phyloP scores from a whole-genome alignment of 2,329 filamentous ascomycete genomes.

The Penicillium italicum region DNA sequence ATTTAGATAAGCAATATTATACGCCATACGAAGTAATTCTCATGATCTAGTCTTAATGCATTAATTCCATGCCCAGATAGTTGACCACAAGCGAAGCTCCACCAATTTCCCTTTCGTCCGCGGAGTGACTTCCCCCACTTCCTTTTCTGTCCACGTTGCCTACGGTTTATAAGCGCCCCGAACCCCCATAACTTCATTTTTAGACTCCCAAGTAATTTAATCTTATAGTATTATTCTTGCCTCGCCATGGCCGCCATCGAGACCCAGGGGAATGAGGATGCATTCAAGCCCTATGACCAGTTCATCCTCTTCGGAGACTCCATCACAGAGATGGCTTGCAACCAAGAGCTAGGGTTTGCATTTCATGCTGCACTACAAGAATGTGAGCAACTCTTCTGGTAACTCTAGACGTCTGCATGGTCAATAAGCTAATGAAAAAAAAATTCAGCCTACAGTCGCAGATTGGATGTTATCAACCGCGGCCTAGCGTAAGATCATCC shows the following conservation, averaged over 20 bases:
- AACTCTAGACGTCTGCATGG: not conserved
- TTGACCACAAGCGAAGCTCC: not conserved
- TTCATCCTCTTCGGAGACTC: slow-evolving; percentile 87
- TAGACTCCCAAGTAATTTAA: not conserved
- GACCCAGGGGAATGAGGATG: not conserved
- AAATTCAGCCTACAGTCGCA: slow-evolving; percentile 67
- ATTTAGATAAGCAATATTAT: too few relatives aligned
- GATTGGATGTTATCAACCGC: slow-evolving; percentile 81
- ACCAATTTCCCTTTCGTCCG: slow-evolving; percentile 16
- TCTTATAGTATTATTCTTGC: not conserved
- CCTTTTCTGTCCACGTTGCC: not conserved
- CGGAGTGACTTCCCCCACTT: slow-evolving; percentile 8
- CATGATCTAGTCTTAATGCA: too few relatives aligned
- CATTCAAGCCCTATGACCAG: slow-evolving; percentile 58
- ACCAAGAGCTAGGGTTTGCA: slow-evolving; percentile 64
- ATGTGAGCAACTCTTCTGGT: slow-evolving; percentile 47
- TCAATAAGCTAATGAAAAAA: slow-evolving; percentile 10
- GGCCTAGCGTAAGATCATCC: slow-evolving; percentile 60
- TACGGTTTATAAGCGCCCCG: not conserved
- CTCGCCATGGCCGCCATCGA: not conserved
- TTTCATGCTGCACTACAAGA: slow-evolving; percentile 69
- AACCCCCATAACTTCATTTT: not conserved
- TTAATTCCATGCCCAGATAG: too few relatives aligned
- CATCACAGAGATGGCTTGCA: slow-evolving; percentile 67
- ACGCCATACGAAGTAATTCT: too few relatives aligned